Evolutionary conservation across 169 alveolate genomes (phyloP).

Genomic region (Plasmodium yoelii): DNA sequence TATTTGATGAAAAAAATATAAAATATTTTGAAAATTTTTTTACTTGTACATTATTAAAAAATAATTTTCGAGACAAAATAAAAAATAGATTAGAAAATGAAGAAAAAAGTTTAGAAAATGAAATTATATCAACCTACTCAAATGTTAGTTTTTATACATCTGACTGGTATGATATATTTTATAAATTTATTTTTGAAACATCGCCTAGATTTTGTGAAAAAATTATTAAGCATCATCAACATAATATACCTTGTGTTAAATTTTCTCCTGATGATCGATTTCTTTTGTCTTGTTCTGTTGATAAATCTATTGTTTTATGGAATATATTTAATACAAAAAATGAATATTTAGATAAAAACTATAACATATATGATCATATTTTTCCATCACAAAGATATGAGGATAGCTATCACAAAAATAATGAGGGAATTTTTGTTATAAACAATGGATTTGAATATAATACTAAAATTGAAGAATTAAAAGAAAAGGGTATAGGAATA

Average conservation of each 20-base stretch:
- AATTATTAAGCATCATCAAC: slow-evolving; percentile 42
- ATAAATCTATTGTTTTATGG: slow-evolving; percentile 61
- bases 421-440: too few relatives aligned
- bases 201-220: slow-evolving; percentile 65
- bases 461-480: too few relatives aligned
- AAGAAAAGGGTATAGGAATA: not conserved
- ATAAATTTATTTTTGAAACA: slow-evolving; percentile 41
- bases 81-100: not conserved
- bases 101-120: slow-evolving; percentile 2
- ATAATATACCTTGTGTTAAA: slow-evolving; percentile 67
- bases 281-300: slow-evolving; percentile 69
- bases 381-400: slow-evolving; percentile 9
- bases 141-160: slow-evolving; percentile 62
- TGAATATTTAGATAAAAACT: slow-evolving; percentile 24
- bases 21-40: not conserved
- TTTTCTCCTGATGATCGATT: slow-evolving; percentile 73
- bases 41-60: not conserved
- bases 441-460: too few relatives aligned
- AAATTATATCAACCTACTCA: slow-evolving; percentile 51
- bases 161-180: slow-evolving; percentile 73
- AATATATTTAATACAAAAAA: slow-evolving; percentile 42
- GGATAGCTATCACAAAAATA: slow-evolving; percentile 2
- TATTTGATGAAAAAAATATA: slow-evolving; percentile 35
- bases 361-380: slow-evolving; percentile 53
- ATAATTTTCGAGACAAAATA: slow-evolving; percentile 14